Percentiles rank a stretch among this genome's conserved stretches.
These are phyloP conservation scores for Candida xiaguanensis DNA, from an alignment of 805 yeast species.

Conservation along the genomic window DNA sequence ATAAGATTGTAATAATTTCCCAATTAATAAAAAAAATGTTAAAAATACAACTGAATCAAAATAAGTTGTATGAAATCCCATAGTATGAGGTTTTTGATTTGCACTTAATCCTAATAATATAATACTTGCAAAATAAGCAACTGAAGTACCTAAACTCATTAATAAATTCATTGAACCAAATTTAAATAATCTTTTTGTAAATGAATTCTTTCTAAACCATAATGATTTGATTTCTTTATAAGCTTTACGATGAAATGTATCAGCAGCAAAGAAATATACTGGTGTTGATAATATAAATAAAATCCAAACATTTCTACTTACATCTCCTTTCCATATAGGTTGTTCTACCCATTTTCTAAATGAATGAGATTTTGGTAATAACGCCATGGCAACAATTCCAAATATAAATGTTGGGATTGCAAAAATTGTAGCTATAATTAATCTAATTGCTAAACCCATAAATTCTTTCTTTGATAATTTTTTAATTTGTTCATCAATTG, in stretches of 20 bases:
- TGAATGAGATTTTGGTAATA: constrained; percentile 39
- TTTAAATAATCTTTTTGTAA: constrained; percentile 53
- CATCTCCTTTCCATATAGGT: constrained; percentile 63
- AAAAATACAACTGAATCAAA: constrained; percentile 79
- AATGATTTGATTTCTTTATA: constrained; percentile 52
- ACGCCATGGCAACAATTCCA: constrained; percentile 67
- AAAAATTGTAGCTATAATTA: constrained; percentile 46
- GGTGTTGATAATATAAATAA: constrained; percentile 65
- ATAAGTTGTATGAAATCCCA: constrained; percentile 60
- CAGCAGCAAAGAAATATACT: constrained; percentile 71
- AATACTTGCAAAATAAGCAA: constrained; percentile 68
- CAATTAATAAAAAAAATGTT: constrained; percentile 67
- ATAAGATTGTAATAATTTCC: constrained; percentile 62
- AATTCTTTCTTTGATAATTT: constrained; percentile 48
- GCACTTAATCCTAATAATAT: constrained; percentile 50
- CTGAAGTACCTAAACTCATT: constrained; percentile 69
- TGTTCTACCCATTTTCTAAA: constrained; percentile 54
- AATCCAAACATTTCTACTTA: constrained; percentile 61
- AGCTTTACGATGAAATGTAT: constrained; percentile 67
- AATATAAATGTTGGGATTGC: constrained; percentile 68
- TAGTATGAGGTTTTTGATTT: constrained; percentile 15
- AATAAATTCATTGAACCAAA: constrained; percentile 79
- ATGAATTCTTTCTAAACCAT: constrained; percentile 54
- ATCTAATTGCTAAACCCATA: constrained; percentile 39
- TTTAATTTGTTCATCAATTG: constrained; percentile 63